phyloP scores from a whole-genome alignment of 257 asterid species.

The Nicotiana benthamiana region DNA sequence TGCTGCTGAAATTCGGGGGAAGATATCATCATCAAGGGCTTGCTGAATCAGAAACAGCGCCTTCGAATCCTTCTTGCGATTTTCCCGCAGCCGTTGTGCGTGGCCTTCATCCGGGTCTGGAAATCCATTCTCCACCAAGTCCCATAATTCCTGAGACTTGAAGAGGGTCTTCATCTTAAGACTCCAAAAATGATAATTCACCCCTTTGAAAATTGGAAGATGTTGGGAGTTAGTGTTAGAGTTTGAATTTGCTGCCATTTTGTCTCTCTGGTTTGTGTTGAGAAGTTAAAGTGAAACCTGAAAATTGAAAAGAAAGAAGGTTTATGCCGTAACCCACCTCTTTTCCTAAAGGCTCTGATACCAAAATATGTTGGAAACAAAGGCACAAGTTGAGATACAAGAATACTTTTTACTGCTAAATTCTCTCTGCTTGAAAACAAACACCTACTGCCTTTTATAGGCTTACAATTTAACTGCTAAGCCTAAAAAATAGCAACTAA shows the following conservation, averaged over 20 bases:
- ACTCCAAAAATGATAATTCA: not conserved
- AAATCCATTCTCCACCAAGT: not conserved
- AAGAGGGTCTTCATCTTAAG: not conserved
- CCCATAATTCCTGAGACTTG: not conserved
- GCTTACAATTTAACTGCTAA: too few relatives aligned
- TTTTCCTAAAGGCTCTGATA: not conserved
- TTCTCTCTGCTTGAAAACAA: too few relatives aligned
- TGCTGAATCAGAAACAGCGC: conserved; percentile 1
- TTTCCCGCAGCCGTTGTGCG: not conserved
- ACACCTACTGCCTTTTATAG: too few relatives aligned
- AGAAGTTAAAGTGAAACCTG: too few relatives aligned
- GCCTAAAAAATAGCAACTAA: too few relatives aligned
- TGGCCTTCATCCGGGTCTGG: not conserved
- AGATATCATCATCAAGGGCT: not conserved
- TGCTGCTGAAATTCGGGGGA: not conserved
- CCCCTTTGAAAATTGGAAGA: not conserved
- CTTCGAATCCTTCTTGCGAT: not conserved
- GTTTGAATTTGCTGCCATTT: not conserved
- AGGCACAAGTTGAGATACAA: too few relatives aligned
- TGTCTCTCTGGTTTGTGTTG: not conserved
- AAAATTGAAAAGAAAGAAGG: too few relatives aligned
- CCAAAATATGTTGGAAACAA: too few relatives aligned
- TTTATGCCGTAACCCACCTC: too few relatives aligned
- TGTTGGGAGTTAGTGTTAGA: not conserved
- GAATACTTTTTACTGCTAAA: too few relatives aligned